Conservation (phyloP, 805 yeast species). For the Wickerhamomyces rabaulensis region DNA sequence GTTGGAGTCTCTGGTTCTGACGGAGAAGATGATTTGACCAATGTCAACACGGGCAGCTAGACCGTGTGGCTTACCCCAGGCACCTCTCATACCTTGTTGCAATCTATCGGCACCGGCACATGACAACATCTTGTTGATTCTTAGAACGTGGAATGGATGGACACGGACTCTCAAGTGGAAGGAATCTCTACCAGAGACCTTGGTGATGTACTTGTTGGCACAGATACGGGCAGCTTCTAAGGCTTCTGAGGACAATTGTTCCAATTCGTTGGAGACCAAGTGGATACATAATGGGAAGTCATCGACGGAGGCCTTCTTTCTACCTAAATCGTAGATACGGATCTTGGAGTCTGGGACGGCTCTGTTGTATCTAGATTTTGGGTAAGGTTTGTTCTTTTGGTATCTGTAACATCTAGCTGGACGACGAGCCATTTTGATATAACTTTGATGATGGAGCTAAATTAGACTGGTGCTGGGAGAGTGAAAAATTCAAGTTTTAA, state of each 20-base stretch:
- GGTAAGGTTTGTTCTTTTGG: constrained; percentile 99
- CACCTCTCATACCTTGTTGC: constrained; percentile 99
- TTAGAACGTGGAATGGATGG: constrained; percentile 99
- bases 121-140: constrained; percentile 99
- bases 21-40: constrained; percentile 97
- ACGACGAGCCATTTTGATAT: constrained; percentile 95
- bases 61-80: constrained; percentile 99
- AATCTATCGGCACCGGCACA: constrained; percentile 99
- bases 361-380: constrained; percentile 99
- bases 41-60: constrained; percentile 98
- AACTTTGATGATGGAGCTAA: background rate
- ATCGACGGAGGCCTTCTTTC: constrained; percentile 99
- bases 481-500: background rate
- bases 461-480: background rate
- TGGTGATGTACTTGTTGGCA: constrained; percentile 99
- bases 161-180: constrained; percentile 99
- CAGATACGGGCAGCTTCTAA: constrained; percentile 99
- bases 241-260: constrained; percentile 99
- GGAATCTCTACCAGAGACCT: constrained; percentile 95
- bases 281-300: constrained; percentile 98
- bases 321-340: constrained; percentile 98
- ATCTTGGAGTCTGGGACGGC: constrained; percentile 99
- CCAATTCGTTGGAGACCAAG: constrained; percentile 98
- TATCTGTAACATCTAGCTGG: constrained; percentile 99
- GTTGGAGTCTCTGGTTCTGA: constrained; percentile 98